These are phyloP conservation scores for Pyronema domesticum DNA, from an alignment of 495 filamentous ascomycete species.

Conservation along the genomic window DNA sequence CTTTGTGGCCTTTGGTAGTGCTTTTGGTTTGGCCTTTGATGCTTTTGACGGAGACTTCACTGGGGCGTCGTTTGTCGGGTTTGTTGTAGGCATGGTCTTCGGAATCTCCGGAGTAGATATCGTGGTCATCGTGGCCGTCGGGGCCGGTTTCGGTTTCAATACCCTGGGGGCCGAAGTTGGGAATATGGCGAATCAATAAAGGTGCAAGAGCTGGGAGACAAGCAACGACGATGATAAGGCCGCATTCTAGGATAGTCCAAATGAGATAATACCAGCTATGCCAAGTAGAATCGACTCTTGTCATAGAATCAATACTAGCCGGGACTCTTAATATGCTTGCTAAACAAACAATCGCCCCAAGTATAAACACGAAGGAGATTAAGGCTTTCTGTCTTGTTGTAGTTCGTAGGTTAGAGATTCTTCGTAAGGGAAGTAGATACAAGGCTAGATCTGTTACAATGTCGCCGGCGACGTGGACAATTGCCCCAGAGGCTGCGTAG, in stretches of 20 bases:
- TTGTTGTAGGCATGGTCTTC: background rate
- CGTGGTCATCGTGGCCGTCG: too few relatives aligned
- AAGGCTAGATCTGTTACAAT: constrained; percentile 26
- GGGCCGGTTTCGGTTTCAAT: too few relatives aligned
- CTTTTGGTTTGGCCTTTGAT: too few relatives aligned
- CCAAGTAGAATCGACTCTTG: constrained; percentile 9
- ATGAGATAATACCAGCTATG: constrained; percentile 14
- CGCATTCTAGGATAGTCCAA: constrained; percentile 13
- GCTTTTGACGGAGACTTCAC: too few relatives aligned
- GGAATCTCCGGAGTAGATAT: background rate
- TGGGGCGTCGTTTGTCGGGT: too few relatives aligned
- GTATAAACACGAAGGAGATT: constrained; percentile 18
- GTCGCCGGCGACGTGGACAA: background rate
- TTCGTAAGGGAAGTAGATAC: constrained; percentile 25
- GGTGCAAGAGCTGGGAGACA: constrained; percentile 14
- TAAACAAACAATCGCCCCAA: constrained; percentile 18
- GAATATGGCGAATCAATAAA: constrained; percentile 9
- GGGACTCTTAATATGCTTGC: constrained; percentile 11
- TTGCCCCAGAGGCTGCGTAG: background rate
- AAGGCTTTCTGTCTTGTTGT: constrained; percentile 19
- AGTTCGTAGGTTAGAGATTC: constrained; percentile 20
- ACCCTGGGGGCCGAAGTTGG: background rate
- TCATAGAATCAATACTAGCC: constrained; percentile 11
- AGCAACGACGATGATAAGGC: constrained; percentile 12
- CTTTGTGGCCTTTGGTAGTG: too few relatives aligned